Conservation (phyloP, 768 basidiomycete species). For the Suillus fuscotomentosus region DNA sequence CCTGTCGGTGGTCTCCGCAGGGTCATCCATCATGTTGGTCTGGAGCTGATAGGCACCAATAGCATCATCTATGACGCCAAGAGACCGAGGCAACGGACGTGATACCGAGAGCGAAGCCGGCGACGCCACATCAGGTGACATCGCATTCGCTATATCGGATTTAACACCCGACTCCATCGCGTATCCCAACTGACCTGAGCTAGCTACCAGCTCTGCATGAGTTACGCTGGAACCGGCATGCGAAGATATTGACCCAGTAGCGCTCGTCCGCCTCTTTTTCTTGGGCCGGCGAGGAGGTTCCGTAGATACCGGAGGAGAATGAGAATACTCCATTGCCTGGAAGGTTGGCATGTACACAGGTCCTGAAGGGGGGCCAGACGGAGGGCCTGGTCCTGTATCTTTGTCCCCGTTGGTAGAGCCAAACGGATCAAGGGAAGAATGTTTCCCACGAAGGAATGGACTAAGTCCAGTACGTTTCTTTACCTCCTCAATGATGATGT, state of each 20-base stretch:
- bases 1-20: background rate
- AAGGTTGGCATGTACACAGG: slow-evolving; percentile 41
- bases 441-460: slow-evolving; percentile 50
- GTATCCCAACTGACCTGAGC: slow-evolving; percentile 4
- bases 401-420: slow-evolving; percentile 38
- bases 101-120: slow-evolving; percentile 27
- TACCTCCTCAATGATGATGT: slow-evolving; percentile 46
- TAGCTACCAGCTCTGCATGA: background rate
- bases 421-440: slow-evolving; percentile 50
- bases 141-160: slow-evolving; percentile 31
- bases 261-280: slow-evolving; percentile 36
- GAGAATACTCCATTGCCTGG: slow-evolving; percentile 37
- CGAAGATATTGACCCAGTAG: slow-evolving; percentile 34
- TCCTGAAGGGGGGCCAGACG: slow-evolving; percentile 21
- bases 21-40: background rate
- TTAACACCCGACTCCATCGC: slow-evolving; percentile 27
- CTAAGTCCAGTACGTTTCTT: slow-evolving; percentile 47
- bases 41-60: slow-evolving; percentile 26
- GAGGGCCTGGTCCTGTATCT: slow-evolving; percentile 30
- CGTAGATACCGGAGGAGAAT: slow-evolving; percentile 31
- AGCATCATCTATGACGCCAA: slow-evolving; percentile 18
- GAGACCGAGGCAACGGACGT: slow-evolving; percentile 25
- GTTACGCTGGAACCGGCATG: slow-evolving; percentile 27
- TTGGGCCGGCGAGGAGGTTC: slow-evolving; percentile 33
- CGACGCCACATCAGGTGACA: slow-evolving; percentile 33